A percentile compares a stretch with the other conserved stretches of the same genome.
phyloP scores from a whole-genome alignment of 2,329 filamentous ascomycete genomes.

The Pseudocercospora crystallina region DNA sequence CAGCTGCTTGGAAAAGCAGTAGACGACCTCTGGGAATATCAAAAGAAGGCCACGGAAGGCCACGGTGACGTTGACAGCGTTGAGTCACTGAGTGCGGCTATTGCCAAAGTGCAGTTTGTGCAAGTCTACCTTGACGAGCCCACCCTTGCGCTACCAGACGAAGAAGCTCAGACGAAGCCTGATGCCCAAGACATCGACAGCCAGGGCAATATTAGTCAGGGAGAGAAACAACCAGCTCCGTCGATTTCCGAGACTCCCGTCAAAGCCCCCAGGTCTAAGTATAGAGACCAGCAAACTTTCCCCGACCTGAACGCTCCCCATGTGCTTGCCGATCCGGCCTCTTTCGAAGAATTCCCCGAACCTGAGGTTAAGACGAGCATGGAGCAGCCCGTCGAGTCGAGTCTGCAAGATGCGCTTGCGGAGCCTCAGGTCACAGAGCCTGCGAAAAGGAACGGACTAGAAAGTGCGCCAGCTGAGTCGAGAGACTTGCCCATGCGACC shows the following conservation, averaged over 20 bases:
- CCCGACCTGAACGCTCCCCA: too few relatives aligned
- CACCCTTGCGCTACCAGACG: conserved; percentile 43
- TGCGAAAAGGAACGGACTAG: too few relatives aligned
- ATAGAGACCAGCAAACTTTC: too few relatives aligned
- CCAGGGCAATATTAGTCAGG: too few relatives aligned
- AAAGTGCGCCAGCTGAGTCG: too few relatives aligned
- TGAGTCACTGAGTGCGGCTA: conserved; percentile 47
- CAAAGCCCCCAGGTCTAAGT: too few relatives aligned
- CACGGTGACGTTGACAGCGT: conserved; percentile 32
- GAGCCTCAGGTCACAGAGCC: too few relatives aligned
- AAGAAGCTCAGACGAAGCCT: conserved; percentile 27
- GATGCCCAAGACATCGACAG: not conserved
- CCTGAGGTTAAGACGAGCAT: not conserved
- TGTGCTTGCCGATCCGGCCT: conserved; percentile 14
- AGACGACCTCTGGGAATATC: conserved; percentile 60
- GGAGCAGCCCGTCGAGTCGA: too few relatives aligned
- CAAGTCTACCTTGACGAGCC: conserved; percentile 52
- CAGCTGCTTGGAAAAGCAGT: conserved; percentile 68
- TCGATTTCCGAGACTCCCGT: too few relatives aligned
- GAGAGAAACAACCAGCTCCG: too few relatives aligned
- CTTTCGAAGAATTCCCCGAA: conserved; percentile 17
- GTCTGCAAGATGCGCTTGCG: too few relatives aligned
- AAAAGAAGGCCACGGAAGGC: conserved; percentile 47
- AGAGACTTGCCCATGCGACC: conserved; percentile 8
- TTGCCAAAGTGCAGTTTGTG: conserved; percentile 53